Base-by-base conservation (phyloP, 495 filamentous ascomycete genomes). In the Aspergillus campestris region DNA sequence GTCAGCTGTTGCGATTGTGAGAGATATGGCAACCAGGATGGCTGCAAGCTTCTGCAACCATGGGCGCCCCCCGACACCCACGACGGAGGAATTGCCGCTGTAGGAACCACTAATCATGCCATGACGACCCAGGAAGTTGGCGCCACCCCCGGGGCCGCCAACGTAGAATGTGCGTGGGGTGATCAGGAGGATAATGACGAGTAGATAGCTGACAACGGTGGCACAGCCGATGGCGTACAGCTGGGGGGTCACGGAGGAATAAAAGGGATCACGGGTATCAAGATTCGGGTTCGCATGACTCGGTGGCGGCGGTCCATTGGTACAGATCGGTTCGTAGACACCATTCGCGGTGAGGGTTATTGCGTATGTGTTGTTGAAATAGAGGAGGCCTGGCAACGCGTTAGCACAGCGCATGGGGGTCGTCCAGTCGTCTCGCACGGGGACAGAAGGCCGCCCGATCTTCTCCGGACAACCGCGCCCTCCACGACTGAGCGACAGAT, bases 21-120 rank as follows among this genome's bases (percentile, higher is more conserved):
- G 67, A 6, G 91, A 95, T 11, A 96, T 78, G 30, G 88, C 92
- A 3, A 96, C 91, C 5, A 84, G 81, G 34, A 95, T 67, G 12
- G 94, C 89, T 9, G 92, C 92, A 10, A 95, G 79, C 64, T 96
- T 96, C 61, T 98, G 92, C 43, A 98, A 66, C 91, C 89, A 96
- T 28, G 92, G 94, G 31, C 92, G 80, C 11, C 87, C 87, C 12
- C 89, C 89, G n/a, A 96, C 84, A 31, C 83, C 86, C 34, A 90
- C 82, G 8, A 89, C 73, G 11, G 79, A 83, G n/a, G 78, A 74
- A 34, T 75, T 77, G 15, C 80, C 77, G 32, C 79, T 79, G 31
- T 73, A 71, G 5, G 83, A 83, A 9, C 87, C 81, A 57, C 84
- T 83, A 36, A 90, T 91, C 64, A 94, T 87, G 32, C 88, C 87